Evolutionary conservation across 208 protist species (phyloP).

Genomic region (Leishmania major): DNA sequence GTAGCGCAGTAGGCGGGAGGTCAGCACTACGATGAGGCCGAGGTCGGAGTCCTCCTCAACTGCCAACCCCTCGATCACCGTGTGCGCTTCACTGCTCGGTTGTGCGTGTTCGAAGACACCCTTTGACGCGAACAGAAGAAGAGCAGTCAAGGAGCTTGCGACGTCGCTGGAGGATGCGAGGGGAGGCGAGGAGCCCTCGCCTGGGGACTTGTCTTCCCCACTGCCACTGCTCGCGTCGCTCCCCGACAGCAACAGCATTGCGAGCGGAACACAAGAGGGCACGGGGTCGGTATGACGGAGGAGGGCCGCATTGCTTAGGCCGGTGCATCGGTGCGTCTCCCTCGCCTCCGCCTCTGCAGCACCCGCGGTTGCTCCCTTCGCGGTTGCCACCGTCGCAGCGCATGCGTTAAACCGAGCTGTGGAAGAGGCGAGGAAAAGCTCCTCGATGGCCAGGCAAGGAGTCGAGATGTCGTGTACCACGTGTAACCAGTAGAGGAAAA

Average conservation of each 20-base stretch:
- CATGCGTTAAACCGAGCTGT: neutral
- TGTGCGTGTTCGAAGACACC: conserved; percentile 12
- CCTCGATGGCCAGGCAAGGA: conserved; percentile 10
- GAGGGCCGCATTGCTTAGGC: conserved; percentile 25
- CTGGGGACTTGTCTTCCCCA: neutral
- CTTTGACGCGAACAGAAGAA: conserved; percentile 11
- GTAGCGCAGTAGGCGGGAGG: conserved; percentile 26
- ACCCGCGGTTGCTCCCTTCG: neutral
- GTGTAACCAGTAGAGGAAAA: conserved; percentile 34
- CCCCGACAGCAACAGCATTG: conserved; percentile 5
- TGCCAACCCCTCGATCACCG: neutral
- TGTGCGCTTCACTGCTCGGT: neutral
- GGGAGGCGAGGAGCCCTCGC: neutral
- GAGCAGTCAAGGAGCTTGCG: neutral
- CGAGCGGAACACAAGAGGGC: neutral
- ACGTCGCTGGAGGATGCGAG: neutral
- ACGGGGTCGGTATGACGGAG: conserved; percentile 9
- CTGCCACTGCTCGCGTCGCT: neutral
- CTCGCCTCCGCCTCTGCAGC: neutral
- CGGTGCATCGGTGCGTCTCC: conserved; percentile 26
- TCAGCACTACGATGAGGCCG: conserved; percentile 26
- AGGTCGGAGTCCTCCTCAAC: conserved; percentile 23
- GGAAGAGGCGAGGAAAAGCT: conserved; percentile 27
- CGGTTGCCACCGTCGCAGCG: neutral
- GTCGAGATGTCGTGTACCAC: conserved; percentile 8